These are phyloP conservation scores for Cutaneotrichosporon mucoides DNA, from an alignment of 1,284 basidiomycete genomes.

Conservation along the genomic window DNA sequence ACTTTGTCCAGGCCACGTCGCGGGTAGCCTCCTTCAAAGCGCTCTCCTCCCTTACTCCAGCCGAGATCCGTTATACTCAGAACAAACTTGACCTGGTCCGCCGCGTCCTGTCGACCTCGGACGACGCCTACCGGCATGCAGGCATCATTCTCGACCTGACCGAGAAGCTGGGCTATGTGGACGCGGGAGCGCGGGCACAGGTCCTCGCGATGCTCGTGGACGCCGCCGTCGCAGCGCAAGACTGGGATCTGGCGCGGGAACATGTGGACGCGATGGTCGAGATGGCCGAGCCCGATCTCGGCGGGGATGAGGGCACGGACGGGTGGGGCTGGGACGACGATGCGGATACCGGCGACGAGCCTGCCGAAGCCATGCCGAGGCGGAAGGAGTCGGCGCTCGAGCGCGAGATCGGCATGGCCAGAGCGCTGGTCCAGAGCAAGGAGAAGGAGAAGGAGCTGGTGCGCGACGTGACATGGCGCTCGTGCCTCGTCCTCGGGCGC, in stretches of 20 bases:
- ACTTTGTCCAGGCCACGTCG: slow-evolving; percentile 87
- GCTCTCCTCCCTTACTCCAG: slow-evolving; percentile 73
- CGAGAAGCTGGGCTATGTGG: slow-evolving; percentile 75
- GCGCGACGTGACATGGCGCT: slow-evolving; percentile 55
- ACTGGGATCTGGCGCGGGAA: slow-evolving; percentile 68
- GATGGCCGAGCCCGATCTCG: slow-evolving; percentile 48
- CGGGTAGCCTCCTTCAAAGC: slow-evolving; percentile 61
- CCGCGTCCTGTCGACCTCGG: slow-evolving; percentile 71
- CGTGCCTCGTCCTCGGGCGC: slow-evolving; percentile 58
- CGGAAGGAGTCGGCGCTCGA: too few relatives aligned
- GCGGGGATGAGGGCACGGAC: neutral
- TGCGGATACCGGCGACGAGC: neutral
- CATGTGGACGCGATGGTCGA: slow-evolving; percentile 68
- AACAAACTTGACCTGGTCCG: slow-evolving; percentile 74
- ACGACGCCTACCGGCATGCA: slow-evolving; percentile 79
- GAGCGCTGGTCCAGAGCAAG: neutral
- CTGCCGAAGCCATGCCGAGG: too few relatives aligned
- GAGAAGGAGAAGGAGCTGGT: slow-evolving; percentile 2
- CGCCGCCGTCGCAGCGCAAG: slow-evolving; percentile 71
- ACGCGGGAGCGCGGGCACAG: slow-evolving; percentile 69
- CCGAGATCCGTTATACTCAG: slow-evolving; percentile 83
- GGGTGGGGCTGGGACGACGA: neutral
- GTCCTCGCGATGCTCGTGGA: slow-evolving; percentile 82
- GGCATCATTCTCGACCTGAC: slow-evolving; percentile 84
- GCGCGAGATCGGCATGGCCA: too few relatives aligned